phyloP scores from a whole-genome alignment of 441 rosid species.

The Jatropha multifida region DNA sequence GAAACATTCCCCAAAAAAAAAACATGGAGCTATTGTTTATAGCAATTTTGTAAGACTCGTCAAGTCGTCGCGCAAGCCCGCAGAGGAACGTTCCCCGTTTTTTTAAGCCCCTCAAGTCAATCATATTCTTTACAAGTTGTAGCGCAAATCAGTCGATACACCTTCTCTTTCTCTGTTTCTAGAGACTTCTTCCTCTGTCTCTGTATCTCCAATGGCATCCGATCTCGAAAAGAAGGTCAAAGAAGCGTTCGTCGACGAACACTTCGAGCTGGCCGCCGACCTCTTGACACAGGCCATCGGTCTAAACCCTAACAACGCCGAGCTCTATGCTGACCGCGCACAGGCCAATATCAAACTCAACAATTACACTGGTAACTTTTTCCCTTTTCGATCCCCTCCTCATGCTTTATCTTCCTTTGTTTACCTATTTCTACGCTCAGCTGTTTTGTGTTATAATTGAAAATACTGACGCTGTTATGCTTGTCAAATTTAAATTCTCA shows the following conservation, averaged over 20 bases:
- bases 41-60: background rate
- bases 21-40: too few relatives aligned
- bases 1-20: too few relatives aligned
- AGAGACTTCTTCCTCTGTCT: background rate
- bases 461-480: background rate
- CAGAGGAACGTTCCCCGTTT: too few relatives aligned
- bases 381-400: background rate
- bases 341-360: slow-evolving; percentile 82
- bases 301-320: slow-evolving; percentile 62
- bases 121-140: background rate
- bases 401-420: background rate
- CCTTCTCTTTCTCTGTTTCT: background rate
- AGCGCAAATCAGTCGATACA: too few relatives aligned
- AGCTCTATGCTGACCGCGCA: slow-evolving; percentile 84
- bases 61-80: background rate
- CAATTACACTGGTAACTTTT: slow-evolving; percentile 54
- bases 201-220: slow-evolving; percentile 56
- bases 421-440: background rate
- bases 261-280: slow-evolving; percentile 74
- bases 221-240: slow-evolving; percentile 70
- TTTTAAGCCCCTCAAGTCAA: slow-evolving; percentile 18
- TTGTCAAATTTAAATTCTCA: background rate
- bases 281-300: slow-evolving; percentile 77
- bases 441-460: background rate
- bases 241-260: slow-evolving; percentile 87